These are phyloP conservation scores for Aureobasidium musti DNA, from an alignment of 2,329 filamentous ascomycete species.

Conservation along the genomic window DNA sequence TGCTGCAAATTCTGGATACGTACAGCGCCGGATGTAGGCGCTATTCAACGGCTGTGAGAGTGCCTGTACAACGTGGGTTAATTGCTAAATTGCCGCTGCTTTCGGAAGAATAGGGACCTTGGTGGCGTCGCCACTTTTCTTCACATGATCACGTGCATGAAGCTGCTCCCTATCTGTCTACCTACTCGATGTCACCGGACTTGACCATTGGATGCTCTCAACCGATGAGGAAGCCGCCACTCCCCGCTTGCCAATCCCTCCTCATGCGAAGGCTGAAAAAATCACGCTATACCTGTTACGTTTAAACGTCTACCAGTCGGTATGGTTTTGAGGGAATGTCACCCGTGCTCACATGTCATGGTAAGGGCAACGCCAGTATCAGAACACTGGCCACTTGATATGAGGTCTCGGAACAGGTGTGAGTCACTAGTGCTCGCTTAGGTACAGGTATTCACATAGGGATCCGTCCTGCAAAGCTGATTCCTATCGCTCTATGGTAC, in stretches of 20 bases:
- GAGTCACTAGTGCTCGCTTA: neutral
- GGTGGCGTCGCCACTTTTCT: neutral
- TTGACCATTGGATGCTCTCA: neutral
- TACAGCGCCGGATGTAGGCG: neutral
- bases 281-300: neutral
- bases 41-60: conserved; percentile 1
- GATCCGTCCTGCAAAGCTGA: neutral
- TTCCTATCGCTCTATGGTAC: neutral
- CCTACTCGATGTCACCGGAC: too few relatives aligned
- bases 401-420: neutral
- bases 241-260: neutral
- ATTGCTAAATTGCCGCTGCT: neutral
- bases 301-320: neutral
- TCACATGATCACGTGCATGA: neutral
- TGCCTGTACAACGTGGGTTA: neutral
- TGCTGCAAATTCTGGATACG: conserved; percentile 6
- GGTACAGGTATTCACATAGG: neutral
- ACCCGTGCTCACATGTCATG: neutral
- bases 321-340: neutral
- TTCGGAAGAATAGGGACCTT: neutral
- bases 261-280: neutral
- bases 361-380: neutral
- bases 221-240: neutral
- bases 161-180: too few relatives aligned
- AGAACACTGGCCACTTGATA: neutral